Evolutionary conservation across 768 basidiomycete species (phyloP).

Genomic region (Boletus edulis): DNA sequence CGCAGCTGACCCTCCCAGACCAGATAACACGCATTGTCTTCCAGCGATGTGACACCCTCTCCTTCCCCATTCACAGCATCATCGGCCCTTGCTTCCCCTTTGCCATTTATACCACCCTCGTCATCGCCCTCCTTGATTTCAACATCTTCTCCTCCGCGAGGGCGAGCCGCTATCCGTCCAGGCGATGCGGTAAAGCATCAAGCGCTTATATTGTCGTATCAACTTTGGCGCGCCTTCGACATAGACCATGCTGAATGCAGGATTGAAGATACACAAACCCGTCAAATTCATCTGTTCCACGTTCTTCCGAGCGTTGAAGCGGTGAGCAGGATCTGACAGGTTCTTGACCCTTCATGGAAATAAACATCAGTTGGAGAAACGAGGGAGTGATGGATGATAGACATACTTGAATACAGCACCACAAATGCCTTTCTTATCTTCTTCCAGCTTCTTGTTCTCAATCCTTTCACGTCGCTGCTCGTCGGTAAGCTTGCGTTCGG

Average conservation of each 20-base stretch:
- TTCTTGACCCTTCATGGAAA: slow-evolving; percentile 65
- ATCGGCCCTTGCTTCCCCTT: slow-evolving; percentile 34
- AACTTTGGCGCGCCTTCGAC: slow-evolving; percentile 90
- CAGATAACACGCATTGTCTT: slow-evolving; percentile 84
- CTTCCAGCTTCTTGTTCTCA: slow-evolving; percentile 81
- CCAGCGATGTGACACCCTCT: slow-evolving; percentile 53
- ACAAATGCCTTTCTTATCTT: slow-evolving; percentile 80
- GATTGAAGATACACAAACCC: slow-evolving; percentile 89
- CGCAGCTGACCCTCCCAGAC: slow-evolving; percentile 92
- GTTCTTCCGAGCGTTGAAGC: slow-evolving; percentile 96
- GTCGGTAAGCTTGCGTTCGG: slow-evolving; percentile 86
- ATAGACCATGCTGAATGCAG: slow-evolving; percentile 85
- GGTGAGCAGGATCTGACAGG: slow-evolving; percentile 88
- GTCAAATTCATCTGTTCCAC: slow-evolving; percentile 88
- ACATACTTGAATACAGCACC: slow-evolving; percentile 92
- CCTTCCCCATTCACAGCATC: slow-evolving; percentile 19
- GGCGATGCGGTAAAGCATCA: slow-evolving; percentile 84
- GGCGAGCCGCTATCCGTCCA: slow-evolving; percentile 93
- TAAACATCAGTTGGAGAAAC: not conserved
- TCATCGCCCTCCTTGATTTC: slow-evolving; percentile 57
- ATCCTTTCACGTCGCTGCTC: slow-evolving; percentile 87
- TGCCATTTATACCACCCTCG: slow-evolving; percentile 35
- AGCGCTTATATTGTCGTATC: slow-evolving; percentile 80
- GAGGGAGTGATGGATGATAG: not conserved
- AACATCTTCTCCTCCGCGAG: slow-evolving; percentile 69